Percentiles rank a stretch among this genome's conserved stretches.
Evolutionary conservation across 2,329 filamentous ascomycete species (phyloP).

Genomic region (Sporothrix mexicana): DNA sequence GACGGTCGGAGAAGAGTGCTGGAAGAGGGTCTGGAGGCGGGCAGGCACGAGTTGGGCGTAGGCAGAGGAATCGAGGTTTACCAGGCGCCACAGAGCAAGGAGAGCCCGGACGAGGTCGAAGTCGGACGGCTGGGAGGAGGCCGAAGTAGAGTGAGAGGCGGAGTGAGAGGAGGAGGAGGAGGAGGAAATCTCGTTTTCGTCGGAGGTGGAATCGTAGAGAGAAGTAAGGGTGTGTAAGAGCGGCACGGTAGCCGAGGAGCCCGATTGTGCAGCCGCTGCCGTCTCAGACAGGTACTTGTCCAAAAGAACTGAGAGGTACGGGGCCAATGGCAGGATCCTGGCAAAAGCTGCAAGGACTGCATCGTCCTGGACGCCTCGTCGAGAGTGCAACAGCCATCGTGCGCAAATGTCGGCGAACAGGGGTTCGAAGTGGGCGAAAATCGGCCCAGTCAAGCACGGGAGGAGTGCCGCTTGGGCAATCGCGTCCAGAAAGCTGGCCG

Average conservation of each 20-base stretch:
- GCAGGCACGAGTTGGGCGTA: conserved; percentile 69
- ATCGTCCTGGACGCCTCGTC: conserved; percentile 47
- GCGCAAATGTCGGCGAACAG: conserved; percentile 83
- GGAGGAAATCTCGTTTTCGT: conserved; percentile 3
- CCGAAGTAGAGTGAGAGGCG: background rate
- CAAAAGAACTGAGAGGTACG: conserved; percentile 76
- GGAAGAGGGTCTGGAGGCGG: conserved; percentile 72
- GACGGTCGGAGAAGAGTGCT: conserved; percentile 63
- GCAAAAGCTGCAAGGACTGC: conserved; percentile 74
- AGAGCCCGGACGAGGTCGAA: conserved; percentile 53
- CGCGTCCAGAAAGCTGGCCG: conserved; percentile 68
- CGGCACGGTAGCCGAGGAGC: background rate
- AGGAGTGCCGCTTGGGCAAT: conserved; percentile 73
- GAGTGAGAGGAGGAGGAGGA: background rate
- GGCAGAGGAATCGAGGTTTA: conserved; percentile 73
- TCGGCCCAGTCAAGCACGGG: conserved; percentile 69
- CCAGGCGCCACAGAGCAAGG: conserved; percentile 76
- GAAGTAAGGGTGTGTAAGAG: conserved; percentile 22
- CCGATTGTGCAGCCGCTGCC: background rate
- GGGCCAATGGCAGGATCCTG: conserved; percentile 79
- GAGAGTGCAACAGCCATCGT: conserved; percentile 68
- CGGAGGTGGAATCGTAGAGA: conserved; percentile 18
- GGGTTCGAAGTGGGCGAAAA: conserved; percentile 76
- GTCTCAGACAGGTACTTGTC: conserved; percentile 51
- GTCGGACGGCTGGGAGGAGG: conserved; percentile 38